phyloP scores from a whole-genome alignment of 371 early-diverging fungal genomes.

The Apophysomyces ossiformis region DNA sequence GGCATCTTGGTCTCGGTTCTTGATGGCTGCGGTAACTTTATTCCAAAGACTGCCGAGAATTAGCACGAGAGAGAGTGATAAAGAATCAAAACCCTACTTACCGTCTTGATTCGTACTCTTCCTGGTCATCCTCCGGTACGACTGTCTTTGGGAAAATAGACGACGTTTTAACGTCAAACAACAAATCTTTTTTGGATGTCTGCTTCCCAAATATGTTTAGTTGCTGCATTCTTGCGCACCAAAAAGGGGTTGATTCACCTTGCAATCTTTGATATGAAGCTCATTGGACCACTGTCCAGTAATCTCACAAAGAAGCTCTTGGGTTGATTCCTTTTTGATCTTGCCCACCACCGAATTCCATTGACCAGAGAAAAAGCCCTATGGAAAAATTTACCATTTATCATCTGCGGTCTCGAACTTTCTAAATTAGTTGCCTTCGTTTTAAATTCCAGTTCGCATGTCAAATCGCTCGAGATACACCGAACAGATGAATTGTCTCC shows the following conservation, averaged over 20 bases:
- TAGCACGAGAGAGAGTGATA: neutral
- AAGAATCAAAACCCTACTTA: constrained; percentile 18
- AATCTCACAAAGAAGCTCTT: constrained; percentile 78
- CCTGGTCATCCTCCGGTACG: constrained; percentile 74
- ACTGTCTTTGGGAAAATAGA: constrained; percentile 71
- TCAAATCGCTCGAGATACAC: constrained; percentile 77
- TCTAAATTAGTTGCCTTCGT: constrained; percentile 70
- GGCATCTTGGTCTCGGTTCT: constrained; percentile 64
- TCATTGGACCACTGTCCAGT: constrained; percentile 87
- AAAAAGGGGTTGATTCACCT: constrained; percentile 18
- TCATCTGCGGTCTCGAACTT: neutral
- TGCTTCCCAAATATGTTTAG: constrained; percentile 10
- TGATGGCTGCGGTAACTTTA: constrained; percentile 77
- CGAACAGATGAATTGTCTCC: constrained; percentile 82
- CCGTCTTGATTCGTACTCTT: constrained; percentile 82
- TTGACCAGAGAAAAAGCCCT: constrained; percentile 83
- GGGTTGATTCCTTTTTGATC: constrained; percentile 80
- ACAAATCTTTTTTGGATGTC: constrained; percentile 43
- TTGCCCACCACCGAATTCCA: constrained; percentile 86
- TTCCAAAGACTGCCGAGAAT: constrained; percentile 59
- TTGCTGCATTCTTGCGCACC: neutral
- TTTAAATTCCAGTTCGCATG: constrained; percentile 90
- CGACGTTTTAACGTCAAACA: constrained; percentile 76
- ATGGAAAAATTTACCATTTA: neutral
- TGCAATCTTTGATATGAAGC: constrained; percentile 56